Evolutionary conservation across 176 grass and related monocot genomes (phyloP).

Genomic region (Thalia dealbata): DNA sequence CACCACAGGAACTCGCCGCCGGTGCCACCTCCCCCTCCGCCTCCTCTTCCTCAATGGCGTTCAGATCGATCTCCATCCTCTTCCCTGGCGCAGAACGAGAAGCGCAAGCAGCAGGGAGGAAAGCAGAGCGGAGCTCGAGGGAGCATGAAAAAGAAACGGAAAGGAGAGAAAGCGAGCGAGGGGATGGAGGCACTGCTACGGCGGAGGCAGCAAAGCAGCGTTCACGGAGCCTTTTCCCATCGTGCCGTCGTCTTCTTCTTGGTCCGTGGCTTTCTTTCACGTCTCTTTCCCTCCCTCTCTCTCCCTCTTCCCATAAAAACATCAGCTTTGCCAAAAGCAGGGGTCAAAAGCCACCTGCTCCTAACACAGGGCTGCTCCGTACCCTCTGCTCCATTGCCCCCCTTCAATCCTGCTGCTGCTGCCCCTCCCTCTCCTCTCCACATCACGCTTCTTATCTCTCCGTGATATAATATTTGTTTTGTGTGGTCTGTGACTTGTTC

Average conservation of each 20-base stretch:
- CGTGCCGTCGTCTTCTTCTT: background rate
- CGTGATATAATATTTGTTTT: background rate
- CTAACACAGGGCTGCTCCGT: background rate
- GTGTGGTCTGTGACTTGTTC: background rate
- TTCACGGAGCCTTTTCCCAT: background rate
- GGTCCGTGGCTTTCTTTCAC: slow-evolving; percentile 7
- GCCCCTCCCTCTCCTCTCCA: background rate
- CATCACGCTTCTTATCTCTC: background rate
- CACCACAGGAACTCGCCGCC: background rate
- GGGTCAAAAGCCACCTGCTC: slow-evolving; percentile 4
- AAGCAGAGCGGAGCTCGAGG: background rate
- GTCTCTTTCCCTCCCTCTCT: background rate
- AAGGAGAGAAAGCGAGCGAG: slow-evolving; percentile 34
- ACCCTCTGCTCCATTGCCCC: slow-evolving; percentile 7
- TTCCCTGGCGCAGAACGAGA: background rate
- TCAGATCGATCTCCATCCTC: slow-evolving; percentile 46
- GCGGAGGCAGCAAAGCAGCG: background rate
- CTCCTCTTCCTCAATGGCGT: slow-evolving; percentile 48
- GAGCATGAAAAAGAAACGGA: slow-evolving; percentile 18
- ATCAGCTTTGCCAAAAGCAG: slow-evolving; percentile 14
- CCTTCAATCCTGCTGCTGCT: slow-evolving; percentile 7
- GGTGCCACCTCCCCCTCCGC: slow-evolving; percentile 23
- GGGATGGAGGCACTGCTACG: slow-evolving; percentile 26
- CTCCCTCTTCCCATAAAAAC: background rate
- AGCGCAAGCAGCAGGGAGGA: background rate